Conservation (phyloP, 176 grass and related monocot genomes). For the Zizania latifolia region DNA sequence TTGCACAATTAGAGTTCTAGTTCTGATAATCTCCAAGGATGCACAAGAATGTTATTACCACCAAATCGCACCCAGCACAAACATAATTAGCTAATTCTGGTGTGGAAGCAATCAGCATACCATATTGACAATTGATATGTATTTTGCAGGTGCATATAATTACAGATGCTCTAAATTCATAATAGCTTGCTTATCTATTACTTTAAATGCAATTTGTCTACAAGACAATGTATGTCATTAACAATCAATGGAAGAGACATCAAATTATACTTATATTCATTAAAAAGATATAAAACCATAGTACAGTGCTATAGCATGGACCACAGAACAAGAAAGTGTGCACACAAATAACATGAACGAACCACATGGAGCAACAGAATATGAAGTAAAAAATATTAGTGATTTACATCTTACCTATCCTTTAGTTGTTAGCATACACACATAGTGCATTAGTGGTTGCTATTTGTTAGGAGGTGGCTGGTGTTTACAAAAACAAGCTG, state of each 20-base stretch:
- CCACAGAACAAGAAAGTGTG: too few relatives aligned
- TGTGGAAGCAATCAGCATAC: neutral
- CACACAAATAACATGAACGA: too few relatives aligned
- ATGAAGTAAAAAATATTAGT: too few relatives aligned
- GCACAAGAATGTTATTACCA: too few relatives aligned
- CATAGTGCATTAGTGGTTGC: too few relatives aligned
- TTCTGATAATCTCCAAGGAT: too few relatives aligned
- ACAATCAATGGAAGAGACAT: neutral
- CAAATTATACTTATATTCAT: neutral
- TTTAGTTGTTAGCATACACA: too few relatives aligned
- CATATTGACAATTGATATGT: neutral
- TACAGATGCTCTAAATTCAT: neutral
- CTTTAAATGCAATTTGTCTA: neutral
- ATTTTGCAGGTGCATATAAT: neutral
- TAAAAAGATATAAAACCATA: neutral
- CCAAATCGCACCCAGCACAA: neutral
- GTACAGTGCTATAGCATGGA: neutral
- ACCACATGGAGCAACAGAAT: too few relatives aligned
- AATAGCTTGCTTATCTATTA: neutral
- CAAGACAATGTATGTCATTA: neutral
- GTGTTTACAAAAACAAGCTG: too few relatives aligned
- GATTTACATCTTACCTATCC: too few relatives aligned
- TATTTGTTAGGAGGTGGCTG: too few relatives aligned
- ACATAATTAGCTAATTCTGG: neutral
- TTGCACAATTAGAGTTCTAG: neutral